A percentile compares a stretch with the other conserved stretches of the same genome.
Conservation (phyloP, 2,329 filamentous ascomycete species). For the Aspergillus vadensis region DNA sequence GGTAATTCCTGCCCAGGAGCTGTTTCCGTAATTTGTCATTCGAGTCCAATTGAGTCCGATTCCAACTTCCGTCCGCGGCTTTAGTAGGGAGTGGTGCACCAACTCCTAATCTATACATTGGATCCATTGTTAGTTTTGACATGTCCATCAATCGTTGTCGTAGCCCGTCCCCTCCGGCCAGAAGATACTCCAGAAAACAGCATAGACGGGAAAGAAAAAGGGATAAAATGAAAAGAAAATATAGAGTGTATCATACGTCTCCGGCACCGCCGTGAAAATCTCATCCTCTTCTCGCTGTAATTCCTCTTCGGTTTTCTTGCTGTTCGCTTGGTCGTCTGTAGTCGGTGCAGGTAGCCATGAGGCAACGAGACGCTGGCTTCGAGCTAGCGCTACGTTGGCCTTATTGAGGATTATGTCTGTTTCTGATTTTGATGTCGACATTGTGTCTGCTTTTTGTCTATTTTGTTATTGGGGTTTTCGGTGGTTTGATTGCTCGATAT, state of each 20-base stretch:
- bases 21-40: constrained; percentile 51
- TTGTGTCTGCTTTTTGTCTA: not conserved
- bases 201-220: too few relatives aligned
- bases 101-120: constrained; percentile 50
- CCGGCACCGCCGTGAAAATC: constrained; percentile 55
- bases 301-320: constrained; percentile 46
- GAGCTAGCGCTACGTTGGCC: constrained; percentile 56
- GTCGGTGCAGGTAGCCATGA: constrained; percentile 58
- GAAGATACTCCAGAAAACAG: too few relatives aligned
- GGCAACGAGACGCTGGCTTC: constrained; percentile 56
- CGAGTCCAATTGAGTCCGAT: constrained; percentile 43
- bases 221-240: too few relatives aligned
- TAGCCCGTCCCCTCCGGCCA: too few relatives aligned
- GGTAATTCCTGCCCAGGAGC: constrained; percentile 47
- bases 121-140: too few relatives aligned
- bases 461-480: not conserved
- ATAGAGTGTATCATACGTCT: constrained; percentile 47
- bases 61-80: constrained; percentile 43
- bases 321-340: constrained; percentile 38
- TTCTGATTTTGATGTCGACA: constrained; percentile 41
- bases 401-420: constrained; percentile 59
- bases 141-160: too few relatives aligned
- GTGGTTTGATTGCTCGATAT: not conserved
- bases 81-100: constrained; percentile 49
- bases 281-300: constrained; percentile 56